Percentiles rank a stretch among this genome's conserved stretches.
These are phyloP conservation scores for Aureobasidium uvarum DNA, from an alignment of 2,329 filamentous ascomycete genomes.

Conservation along the genomic window DNA sequence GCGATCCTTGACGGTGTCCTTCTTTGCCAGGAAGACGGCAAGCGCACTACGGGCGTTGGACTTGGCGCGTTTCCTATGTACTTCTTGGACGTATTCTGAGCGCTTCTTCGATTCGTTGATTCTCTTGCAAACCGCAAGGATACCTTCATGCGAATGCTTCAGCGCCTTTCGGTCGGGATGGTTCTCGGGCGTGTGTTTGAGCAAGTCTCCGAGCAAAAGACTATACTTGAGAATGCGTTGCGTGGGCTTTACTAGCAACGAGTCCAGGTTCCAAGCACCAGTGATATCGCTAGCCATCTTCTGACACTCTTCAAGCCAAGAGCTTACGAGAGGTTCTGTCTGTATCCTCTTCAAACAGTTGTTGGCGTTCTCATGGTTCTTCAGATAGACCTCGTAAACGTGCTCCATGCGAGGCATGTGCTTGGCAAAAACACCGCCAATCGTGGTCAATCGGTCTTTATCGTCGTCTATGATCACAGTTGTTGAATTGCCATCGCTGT, in stretches of 20 bases:
- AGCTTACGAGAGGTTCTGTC: slow-evolving; percentile 59
- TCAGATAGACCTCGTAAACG: slow-evolving; percentile 63
- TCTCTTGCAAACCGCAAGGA: slow-evolving; percentile 58
- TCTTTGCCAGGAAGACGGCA: slow-evolving; percentile 82
- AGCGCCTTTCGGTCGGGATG: slow-evolving; percentile 77
- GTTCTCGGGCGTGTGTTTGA: slow-evolving; percentile 73
- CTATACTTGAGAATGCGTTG: slow-evolving; percentile 94
- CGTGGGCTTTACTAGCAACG: slow-evolving; percentile 94
- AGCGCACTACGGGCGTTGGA: slow-evolving; percentile 82
- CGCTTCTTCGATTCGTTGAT: slow-evolving; percentile 97
- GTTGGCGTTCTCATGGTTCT: slow-evolving; percentile 64
- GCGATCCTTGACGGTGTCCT: slow-evolving; percentile 77
- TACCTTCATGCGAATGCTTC: slow-evolving; percentile 68
- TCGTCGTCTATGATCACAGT: slow-evolving; percentile 38
- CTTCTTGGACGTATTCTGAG: slow-evolving; percentile 86
- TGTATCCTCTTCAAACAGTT: slow-evolving; percentile 57
- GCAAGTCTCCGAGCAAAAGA: slow-evolving; percentile 74
- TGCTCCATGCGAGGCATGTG: slow-evolving; percentile 61
- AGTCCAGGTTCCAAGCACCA: slow-evolving; percentile 90
- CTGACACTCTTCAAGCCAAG: slow-evolving; percentile 93
- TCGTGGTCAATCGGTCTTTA: slow-evolving; percentile 56
- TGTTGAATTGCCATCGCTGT: slow-evolving; percentile 39
- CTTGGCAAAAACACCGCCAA: slow-evolving; percentile 59
- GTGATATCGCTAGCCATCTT: slow-evolving; percentile 90
- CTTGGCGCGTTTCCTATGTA: slow-evolving; percentile 80